phyloP scores from a whole-genome alignment of 2,329 filamentous ascomycete genomes.

The Pestalotiopsis sp. region DNA sequence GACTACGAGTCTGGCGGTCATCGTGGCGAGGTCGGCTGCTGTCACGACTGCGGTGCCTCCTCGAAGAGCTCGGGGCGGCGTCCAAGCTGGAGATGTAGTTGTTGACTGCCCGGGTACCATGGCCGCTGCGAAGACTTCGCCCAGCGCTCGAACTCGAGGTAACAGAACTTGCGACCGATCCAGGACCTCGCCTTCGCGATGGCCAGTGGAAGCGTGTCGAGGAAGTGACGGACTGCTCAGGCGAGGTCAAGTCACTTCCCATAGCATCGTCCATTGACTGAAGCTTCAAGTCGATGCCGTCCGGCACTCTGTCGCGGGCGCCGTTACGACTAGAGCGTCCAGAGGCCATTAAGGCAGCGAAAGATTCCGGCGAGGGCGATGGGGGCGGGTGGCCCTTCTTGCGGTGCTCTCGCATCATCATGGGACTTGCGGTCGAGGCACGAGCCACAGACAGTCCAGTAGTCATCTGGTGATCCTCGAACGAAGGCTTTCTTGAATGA shows the following conservation, averaged over 20 bases:
- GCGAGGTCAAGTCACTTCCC: slow-evolving; percentile 55
- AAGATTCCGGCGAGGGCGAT: slow-evolving; percentile 67
- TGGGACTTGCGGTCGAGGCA: slow-evolving; percentile 68
- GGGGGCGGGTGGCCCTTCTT: slow-evolving; percentile 60
- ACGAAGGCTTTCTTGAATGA: slow-evolving; percentile 38
- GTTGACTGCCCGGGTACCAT: slow-evolving; percentile 69
- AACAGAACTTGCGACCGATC: slow-evolving; percentile 58
- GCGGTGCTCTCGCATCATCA: slow-evolving; percentile 58
- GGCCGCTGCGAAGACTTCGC: slow-evolving; percentile 52
- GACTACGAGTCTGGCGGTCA: slow-evolving; percentile 38
- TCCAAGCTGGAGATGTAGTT: slow-evolving; percentile 88
- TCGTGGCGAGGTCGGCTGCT: slow-evolving; percentile 51
- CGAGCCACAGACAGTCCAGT: slow-evolving; percentile 56
- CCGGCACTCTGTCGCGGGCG: slow-evolving; percentile 77
- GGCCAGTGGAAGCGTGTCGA: slow-evolving; percentile 59
- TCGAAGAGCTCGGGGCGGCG: slow-evolving; percentile 67
- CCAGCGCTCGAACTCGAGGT: slow-evolving; percentile 56
- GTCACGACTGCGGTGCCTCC: slow-evolving; percentile 56
- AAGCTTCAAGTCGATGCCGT: slow-evolving; percentile 67
- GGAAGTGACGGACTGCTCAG: slow-evolving; percentile 56
- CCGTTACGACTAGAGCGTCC: slow-evolving; percentile 64
- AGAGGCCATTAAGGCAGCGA: slow-evolving; percentile 63
- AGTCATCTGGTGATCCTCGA: slow-evolving; percentile 44
- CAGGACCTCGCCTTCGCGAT: slow-evolving; percentile 52
- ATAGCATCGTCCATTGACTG: slow-evolving; percentile 56